Evolutionary conservation across 495 filamentous ascomycete genomes (phyloP), one percentile per base, ranked within the genome.

Genomic region (Amorphotheca resinae): DNA sequence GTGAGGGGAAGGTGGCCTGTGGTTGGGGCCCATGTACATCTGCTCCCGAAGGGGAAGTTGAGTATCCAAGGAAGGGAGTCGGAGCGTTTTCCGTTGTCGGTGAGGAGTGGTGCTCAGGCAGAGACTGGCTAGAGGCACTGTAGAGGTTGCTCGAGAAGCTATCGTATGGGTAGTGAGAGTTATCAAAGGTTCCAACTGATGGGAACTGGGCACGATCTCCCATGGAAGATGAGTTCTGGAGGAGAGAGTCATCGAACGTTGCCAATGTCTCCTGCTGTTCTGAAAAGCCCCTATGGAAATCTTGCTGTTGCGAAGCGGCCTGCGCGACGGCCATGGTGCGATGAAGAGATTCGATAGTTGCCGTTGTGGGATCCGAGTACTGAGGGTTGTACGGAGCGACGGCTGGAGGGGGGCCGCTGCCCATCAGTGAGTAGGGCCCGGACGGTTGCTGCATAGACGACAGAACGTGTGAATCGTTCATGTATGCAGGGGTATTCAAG

Each of bases 291-390:
- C 14, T 16, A 33, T 51, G 18, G 22, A 41, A 51, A 3, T 42
- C 44, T 22, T 52, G 45, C 12, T 41, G 46, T 22, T 56, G 42
- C 11, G 41, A 37, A 16, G 44, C 50, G 12, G 43, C 43, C 16
- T 48, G 44, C 4, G 43, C 50, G 7, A 26, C 44, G 26, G 54
- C 53, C 36, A 57, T 18, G 15, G 48, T 47, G 18, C 56, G 30
- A 17, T 59, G 48, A 15, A 57, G 40, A 11, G 54, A 54, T 21
- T 57, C 48, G 31, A 54, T 45, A 25, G 41, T 54, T 12, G 54
- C 54, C 11, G 14, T 41, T 12, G 48, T 22, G 0, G 50, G 47
- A 35, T 57, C 48, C 2, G 34, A 1, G 28, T 57, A 57, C 18
- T 53, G 53, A n/a, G 53, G 53, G 22, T 52, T 50, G 22, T 48